A percentile compares a stretch with the other conserved stretches of the same genome.
Conservation (phyloP, 352 stramenopile species). For the Globisporangium acanthophoron region DNA sequence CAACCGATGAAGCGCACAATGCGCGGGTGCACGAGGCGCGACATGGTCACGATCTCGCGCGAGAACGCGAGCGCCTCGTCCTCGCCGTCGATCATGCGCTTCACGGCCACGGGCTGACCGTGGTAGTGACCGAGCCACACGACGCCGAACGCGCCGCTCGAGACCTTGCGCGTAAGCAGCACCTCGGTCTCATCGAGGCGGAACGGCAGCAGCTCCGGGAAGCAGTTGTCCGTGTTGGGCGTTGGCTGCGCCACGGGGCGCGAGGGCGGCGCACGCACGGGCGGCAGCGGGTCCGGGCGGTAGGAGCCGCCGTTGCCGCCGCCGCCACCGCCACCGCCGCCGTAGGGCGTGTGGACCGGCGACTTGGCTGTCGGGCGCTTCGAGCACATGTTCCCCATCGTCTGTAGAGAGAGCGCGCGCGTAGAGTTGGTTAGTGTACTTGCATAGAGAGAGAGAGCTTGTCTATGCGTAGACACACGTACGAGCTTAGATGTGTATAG, state of each 20-base stretch:
- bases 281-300: constrained; percentile 1
- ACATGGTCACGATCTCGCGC: constrained; percentile 83
- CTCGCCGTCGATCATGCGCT: constrained; percentile 83
- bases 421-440: no score
- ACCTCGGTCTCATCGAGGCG: constrained; percentile 82
- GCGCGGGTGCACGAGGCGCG: constrained; percentile 68
- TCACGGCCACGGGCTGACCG: constrained; percentile 77
- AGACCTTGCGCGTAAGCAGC: constrained; percentile 78
- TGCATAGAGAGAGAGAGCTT: neutral
- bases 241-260: neutral
- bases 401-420: neutral
- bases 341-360: constrained; percentile 8
- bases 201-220: constrained; percentile 65
- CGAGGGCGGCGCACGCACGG: neutral
- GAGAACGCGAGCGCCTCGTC: constrained; percentile 73
- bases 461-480: neutral
- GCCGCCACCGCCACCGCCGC: neutral
- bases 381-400: constrained; percentile 12
- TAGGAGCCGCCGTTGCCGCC: constrained; percentile 2
- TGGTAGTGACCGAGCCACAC: constrained; percentile 87
- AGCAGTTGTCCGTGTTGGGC: constrained; percentile 48
- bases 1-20: constrained; percentile 84
- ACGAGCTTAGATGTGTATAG: constrained; percentile 3
- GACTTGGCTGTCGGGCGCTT: constrained; percentile 7
- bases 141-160: constrained; percentile 73